Conservation (phyloP, 2,329 filamentous ascomycete species). For the Phoma sp. region DNA sequence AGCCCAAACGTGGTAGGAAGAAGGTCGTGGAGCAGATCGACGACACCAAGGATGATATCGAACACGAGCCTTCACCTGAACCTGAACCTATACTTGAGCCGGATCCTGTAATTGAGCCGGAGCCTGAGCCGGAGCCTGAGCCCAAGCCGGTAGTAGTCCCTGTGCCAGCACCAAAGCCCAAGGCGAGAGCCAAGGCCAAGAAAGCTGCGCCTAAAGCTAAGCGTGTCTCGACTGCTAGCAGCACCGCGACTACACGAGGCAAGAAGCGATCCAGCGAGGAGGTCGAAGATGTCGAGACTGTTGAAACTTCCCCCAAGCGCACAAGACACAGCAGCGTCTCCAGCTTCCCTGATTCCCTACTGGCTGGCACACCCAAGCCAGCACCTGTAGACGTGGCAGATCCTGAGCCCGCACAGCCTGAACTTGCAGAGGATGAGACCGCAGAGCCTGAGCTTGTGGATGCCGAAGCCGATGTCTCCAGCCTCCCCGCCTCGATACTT, state of each 20-base stretch:
- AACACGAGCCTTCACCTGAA: neutral
- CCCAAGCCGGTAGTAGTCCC: no score
- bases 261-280: conserved; percentile 28
- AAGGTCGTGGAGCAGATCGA: conserved; percentile 21
- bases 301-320: conserved; percentile 19
- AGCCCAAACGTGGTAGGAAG: conserved; percentile 24
- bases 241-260: conserved; percentile 4
- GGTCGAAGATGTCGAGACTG: conserved; percentile 14
- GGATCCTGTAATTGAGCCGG: no score
- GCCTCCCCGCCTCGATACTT: conserved; percentile 22
- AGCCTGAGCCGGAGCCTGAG: no score
- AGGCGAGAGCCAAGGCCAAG: neutral
- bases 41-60: neutral
- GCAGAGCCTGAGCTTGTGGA: conserved; percentile 1
- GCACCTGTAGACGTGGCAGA: conserved; percentile 19
- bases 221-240: conserved; percentile 27
- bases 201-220: conserved; percentile 23
- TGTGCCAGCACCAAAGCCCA: conserved; percentile 3
- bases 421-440: conserved; percentile 6
- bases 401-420: neutral
- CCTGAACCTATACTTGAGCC: neutral
- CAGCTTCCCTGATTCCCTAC: conserved; percentile 26
- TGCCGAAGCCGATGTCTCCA: conserved; percentile 24
- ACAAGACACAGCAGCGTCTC: conserved; percentile 29
- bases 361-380: conserved; percentile 32